A percentile compares a stretch with the other conserved stretches of the same genome.
These are phyloP conservation scores for Hygrophorus russula DNA, from an alignment of 768 basidiomycete genomes.

Conservation along the genomic window DNA sequence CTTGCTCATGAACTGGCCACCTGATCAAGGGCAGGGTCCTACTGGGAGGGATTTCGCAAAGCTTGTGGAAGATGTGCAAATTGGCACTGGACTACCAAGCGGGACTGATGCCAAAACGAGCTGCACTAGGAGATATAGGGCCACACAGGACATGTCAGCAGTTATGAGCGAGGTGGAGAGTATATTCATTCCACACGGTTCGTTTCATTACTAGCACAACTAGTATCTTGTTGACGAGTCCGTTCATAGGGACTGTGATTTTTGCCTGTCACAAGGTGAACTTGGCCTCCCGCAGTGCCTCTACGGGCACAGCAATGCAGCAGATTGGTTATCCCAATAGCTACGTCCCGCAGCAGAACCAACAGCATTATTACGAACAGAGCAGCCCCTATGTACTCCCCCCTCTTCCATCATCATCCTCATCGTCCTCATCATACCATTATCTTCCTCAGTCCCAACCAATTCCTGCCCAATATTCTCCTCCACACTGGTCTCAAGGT, in stretches of 20 bases:
- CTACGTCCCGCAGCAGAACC: constrained; percentile 22
- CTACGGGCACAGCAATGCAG: constrained; percentile 32
- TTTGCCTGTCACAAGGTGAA: constrained; percentile 65
- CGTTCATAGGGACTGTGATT: constrained; percentile 47
- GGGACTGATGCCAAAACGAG: constrained; percentile 72
- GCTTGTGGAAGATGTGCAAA: constrained; percentile 60
- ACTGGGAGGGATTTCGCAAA: constrained; percentile 39
- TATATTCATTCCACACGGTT: constrained; percentile 86
- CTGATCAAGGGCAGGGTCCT: constrained; percentile 39
- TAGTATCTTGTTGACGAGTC: not conserved
- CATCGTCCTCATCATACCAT: constrained; percentile 20
- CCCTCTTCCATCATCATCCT: constrained; percentile 23
- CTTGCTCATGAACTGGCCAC: constrained; percentile 69
- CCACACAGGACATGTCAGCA: constrained; percentile 51
- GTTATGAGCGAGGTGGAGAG: constrained; percentile 64
- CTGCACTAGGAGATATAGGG: constrained; percentile 78
- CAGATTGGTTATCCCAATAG: constrained; percentile 29
- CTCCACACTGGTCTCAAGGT: constrained; percentile 31
- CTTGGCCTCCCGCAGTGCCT: constrained; percentile 28
- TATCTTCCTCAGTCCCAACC: constrained; percentile 23
- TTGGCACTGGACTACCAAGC: constrained; percentile 35
- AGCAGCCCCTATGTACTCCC: constrained; percentile 27
- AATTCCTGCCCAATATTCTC: constrained; percentile 24
- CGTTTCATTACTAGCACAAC: constrained; percentile 11
- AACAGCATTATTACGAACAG: constrained; percentile 32